These are phyloP conservation scores for Mortierella sp. DNA, from an alignment of 371 early-diverging fungal species.

Conservation along the genomic window DNA sequence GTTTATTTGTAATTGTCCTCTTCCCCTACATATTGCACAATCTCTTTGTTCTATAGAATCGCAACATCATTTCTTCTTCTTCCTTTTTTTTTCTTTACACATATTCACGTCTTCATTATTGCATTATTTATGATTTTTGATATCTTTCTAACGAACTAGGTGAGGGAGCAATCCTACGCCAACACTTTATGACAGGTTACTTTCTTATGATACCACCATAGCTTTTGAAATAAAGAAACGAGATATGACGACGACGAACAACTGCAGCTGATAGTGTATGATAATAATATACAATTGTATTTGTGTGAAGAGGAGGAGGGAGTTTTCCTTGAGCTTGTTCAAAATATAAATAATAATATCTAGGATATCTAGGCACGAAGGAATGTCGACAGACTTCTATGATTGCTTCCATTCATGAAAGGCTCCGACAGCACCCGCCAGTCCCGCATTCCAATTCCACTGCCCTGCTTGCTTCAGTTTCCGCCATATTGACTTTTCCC, in stretches of 20 bases:
- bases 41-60: conserved; percentile 3
- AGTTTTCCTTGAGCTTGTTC: no score
- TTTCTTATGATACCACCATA: no score
- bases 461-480: conserved; percentile 50
- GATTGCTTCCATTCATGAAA: conserved; percentile 55
- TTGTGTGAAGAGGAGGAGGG: no score
- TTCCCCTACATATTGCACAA: background rate
- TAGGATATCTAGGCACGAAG: no score
- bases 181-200: no score
- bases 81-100: background rate
- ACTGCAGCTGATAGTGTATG: background rate
- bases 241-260: no score
- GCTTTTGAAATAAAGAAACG: background rate
- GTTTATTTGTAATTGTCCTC: conserved; percentile 1
- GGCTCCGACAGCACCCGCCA: conserved; percentile 43
- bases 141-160: no score
- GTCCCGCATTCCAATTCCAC: conserved; percentile 55
- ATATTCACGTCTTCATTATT: background rate
- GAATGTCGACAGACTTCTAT: conserved; percentile 1
- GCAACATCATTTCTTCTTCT: background rate
- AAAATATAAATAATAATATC: no score
- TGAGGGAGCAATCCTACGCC: no score
- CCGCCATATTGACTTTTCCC: conserved; percentile 44
- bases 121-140: background rate
- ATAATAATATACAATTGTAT: conserved; percentile 9